Base-by-base conservation (phyloP, 106 monocot genomes). In the Alisma plantagoaquatica region DNA sequence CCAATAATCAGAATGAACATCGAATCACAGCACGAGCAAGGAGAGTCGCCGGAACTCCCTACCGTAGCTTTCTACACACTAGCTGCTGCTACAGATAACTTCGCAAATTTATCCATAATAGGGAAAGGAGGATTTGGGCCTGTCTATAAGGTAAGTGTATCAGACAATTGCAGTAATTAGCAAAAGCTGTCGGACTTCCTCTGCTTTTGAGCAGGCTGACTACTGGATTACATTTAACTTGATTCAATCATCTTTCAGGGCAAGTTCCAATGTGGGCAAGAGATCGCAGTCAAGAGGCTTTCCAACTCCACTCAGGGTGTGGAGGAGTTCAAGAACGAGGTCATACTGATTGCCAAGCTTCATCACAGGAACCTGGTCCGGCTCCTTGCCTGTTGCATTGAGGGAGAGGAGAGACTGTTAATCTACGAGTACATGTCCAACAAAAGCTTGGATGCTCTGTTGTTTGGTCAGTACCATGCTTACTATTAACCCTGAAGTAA, bases 121-220 rank as follows among this genome's bases (percentile, higher is more conserved):
- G 53, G 53, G 7, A 31, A 53, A 25, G 53, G 53, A 3, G 53
- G 53, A 25, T 53, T 53, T 31, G 53, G 53, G 8, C 29, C 53
- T 2, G 53, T 53, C 18, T 53, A 53, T 16, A 53, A 31, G 53
- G 53, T 53, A 31, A 53, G 28, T 1, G 2, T 4, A 15, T 7
- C 14, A 38, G 14, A 7, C 9, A 38, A 38, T 38, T 6, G 14
- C n/a, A n/a, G n/a, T n/a, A n/a, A n/a, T n/a, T n/a, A n/a, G n/a
- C n/a, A n/a, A n/a, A n/a, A n/a, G n/a, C n/a, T n/a, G n/a, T n/a
- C n/a, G 6, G 6, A 38, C 14, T 38, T 7, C 35, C 9, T 38
- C 6, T 6, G 14, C 9, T 7, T 7, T 38, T 38, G n/a, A n/a
- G n/a, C n/a, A n/a, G n/a, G n/a, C 14, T 14, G 14, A 38, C 6